Evolutionary conservation across 2,329 filamentous ascomycete species (phyloP), one percentile per base, ranked within the genome.

Genomic region (Ambrosiella xylebori): DNA sequence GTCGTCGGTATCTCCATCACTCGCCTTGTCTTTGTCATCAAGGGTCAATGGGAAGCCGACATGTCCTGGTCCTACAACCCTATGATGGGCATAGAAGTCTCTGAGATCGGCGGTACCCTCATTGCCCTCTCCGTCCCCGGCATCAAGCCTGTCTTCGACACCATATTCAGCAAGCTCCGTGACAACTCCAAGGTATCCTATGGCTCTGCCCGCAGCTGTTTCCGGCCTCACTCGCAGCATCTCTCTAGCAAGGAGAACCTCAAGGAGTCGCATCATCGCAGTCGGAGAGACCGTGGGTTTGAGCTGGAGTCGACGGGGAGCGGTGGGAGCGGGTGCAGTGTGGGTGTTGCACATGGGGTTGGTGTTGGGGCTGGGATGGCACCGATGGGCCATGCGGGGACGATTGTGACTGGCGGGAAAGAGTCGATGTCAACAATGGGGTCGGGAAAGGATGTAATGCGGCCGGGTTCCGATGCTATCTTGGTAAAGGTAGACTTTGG

Each of bases 11-110:
- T 77, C 35, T 77, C 75, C 1, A 67, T 73, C 13, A 64, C 72
- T 12, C 73, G 75, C 3, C 65, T 76, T 19, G 69, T 71, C 36
- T 69, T 78, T 13, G 74, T 77, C 1, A 71, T 75, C 45, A 62
- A 67, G 27, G 74, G 75, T 0, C 73, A 76, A 57, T 73, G 71
- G 72, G 66, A 72, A 36, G 58, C 66, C 1, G 75, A 77, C 62
- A 68, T 68, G 65, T 76, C 74, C 13, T 78, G 76, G 75, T 67
- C 68, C 27, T 78, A 78, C 63, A 71, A 75, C 56, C 72, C 74
- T 0, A 71, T 77, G 67, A 65, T 78, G 3, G 72, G 67, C 2
- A 70, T 77, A 3, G 75, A 78, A 64, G 72, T 72, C 2, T 70
- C 75, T 1, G 75, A 78, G 45, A 73, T 78, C 17, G 74, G 74